Evolutionary conservation across 331 rosid species (phyloP).

Genomic region (Telfairia occidentalis): DNA sequence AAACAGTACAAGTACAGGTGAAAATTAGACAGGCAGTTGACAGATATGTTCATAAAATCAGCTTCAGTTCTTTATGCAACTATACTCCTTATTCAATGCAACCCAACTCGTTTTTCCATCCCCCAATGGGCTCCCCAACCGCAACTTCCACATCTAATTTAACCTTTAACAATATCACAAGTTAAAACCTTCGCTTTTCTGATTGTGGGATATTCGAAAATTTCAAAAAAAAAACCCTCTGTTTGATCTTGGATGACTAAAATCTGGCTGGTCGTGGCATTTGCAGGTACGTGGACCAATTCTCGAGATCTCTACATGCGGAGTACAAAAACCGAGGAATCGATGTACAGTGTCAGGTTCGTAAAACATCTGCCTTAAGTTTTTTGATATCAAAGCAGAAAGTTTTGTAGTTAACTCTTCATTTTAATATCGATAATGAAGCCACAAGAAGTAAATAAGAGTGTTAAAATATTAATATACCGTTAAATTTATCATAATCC

Average conservation of each 20-base stretch:
- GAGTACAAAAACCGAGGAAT: conserved; percentile 50
- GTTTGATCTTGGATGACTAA: not conserved
- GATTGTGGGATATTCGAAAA: not conserved
- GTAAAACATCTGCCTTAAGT: no score
- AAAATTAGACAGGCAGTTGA: not conserved
- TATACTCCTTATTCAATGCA: not conserved
- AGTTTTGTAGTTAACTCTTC: no score
- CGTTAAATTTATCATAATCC: no score
- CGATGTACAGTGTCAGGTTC: conserved; percentile 70
- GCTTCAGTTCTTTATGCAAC: not conserved
- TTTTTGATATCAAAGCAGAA: no score
- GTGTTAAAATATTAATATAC: no score
- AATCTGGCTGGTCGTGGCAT: not conserved
- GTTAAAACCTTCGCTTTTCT: not conserved
- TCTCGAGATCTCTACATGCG: conserved; percentile 42
- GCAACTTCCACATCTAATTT: not conserved
- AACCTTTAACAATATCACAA: not conserved
- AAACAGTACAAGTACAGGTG: not conserved
- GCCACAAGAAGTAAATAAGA: no score
- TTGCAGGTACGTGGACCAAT: conserved; percentile 49
- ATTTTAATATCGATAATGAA: no score
- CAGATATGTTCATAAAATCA: not conserved
- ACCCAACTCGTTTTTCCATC: not conserved
- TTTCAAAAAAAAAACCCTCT: not conserved
- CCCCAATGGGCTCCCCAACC: not conserved